Base-by-base conservation (phyloP, 106 monocot species). In the Narthecium ossifragum region DNA sequence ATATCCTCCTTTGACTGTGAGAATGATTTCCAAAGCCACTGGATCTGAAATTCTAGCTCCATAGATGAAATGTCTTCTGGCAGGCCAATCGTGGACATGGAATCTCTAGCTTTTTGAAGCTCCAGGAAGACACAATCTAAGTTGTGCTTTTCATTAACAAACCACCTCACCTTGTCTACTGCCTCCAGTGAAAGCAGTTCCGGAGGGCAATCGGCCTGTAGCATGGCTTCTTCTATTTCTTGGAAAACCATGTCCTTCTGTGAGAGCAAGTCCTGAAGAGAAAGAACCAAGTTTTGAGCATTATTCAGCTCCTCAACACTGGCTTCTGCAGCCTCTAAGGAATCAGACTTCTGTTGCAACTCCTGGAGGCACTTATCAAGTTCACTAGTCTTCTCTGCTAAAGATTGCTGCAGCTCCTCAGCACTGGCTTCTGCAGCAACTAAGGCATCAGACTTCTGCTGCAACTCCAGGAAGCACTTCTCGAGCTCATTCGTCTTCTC, bases 401-500 rank as follows among this genome's bases (percentile, higher is more conserved):
- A 63, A 45, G 59, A 62, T 32, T 71, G 61, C 56, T 82, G 72
- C 43, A 82, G 43, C 40, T 72, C 82, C 65, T 69, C 60, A 32
- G 48, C 36, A 36, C 57, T 45, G 24, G 55, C 66, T 56, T 75
- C 71, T 70, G 47, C 51, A 61, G 71, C 36, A 54, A 74, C 76
- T 34, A 93, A 59, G 12, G 70, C 75, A 57, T 71, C 68, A 56
- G 79, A 79, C 46, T 88, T 88, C 56, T 80, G 73, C 51, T 82
- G 75, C 62, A 93, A 80, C 57, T 89, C 82, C 23, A 52, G 52
- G 59, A 63, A 51, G 61, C 77, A 83, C 20, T 65, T 76, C 55
- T 96, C 86, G 57, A 90, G 73, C 71, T 83, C 86, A 55, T 17
- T 47, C 6, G 74, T 72, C 55, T 81, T 90, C 39, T 90, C 86